Percentiles rank a stretch among this genome's conserved stretches.
Conservation (phyloP, 2,329 filamentous ascomycete genomes). For the Furcasterigmium furcatum region DNA sequence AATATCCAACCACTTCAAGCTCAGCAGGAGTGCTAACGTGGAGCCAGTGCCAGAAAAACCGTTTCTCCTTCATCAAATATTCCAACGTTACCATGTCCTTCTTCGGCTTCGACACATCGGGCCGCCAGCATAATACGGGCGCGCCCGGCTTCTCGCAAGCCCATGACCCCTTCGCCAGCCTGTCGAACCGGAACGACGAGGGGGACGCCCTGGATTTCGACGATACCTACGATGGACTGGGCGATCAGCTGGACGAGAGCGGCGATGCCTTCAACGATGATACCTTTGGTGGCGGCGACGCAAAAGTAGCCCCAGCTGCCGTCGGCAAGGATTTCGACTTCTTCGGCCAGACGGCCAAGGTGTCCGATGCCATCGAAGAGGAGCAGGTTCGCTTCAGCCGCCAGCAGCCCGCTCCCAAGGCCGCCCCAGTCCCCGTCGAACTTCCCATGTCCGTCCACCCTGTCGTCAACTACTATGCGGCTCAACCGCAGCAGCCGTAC, state of each 20-base stretch:
- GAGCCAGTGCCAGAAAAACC: too few relatives aligned
- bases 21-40: too few relatives aligned
- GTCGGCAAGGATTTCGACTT: slow-evolving; percentile 97
- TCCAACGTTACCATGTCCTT: slow-evolving; percentile 70
- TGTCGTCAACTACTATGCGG: slow-evolving; percentile 23
- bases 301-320: slow-evolving; percentile 36
- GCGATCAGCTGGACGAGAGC: slow-evolving; percentile 84
- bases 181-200: slow-evolving; percentile 64
- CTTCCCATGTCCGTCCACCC: slow-evolving; percentile 17
- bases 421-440: slow-evolving; percentile 24
- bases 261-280: slow-evolving; percentile 97
- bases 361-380: slow-evolving; percentile 82
- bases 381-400: slow-evolving; percentile 83
- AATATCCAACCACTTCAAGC: neutral
- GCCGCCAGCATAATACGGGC: slow-evolving; percentile 62
- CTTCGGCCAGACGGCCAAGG: slow-evolving; percentile 86
- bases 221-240: slow-evolving; percentile 94
- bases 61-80: too few relatives aligned
- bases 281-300: slow-evolving; percentile 69
- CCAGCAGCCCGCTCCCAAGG: slow-evolving; percentile 35
- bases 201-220: slow-evolving; percentile 75
- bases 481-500: slow-evolving; percentile 26
- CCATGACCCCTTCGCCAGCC: slow-evolving; percentile 83
- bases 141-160: slow-evolving; percentile 79
- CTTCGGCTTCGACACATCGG: slow-evolving; percentile 76